Evolutionary conservation across 768 basidiomycete species (phyloP).

Genomic region (Hortiboletus campestris): DNA sequence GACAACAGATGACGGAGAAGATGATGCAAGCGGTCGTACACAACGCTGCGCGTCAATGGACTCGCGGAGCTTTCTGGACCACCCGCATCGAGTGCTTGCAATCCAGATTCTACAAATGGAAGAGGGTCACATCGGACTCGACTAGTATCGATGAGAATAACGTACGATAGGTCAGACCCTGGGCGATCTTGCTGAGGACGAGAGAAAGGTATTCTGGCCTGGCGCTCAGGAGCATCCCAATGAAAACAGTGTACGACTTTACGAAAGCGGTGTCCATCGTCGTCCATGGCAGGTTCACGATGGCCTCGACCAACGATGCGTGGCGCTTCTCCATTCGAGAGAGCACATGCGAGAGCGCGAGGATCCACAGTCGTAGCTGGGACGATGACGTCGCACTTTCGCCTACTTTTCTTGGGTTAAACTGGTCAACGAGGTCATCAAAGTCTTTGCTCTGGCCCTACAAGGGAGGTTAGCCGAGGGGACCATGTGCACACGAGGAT

Average conservation of each 20-base stretch:
- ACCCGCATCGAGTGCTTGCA: conserved; percentile 57
- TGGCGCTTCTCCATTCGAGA: conserved; percentile 85
- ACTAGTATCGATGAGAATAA: conserved; percentile 17
- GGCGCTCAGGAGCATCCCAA: conserved; percentile 89
- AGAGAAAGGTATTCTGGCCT: conserved; percentile 87
- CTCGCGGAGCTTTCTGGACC: conserved; percentile 61
- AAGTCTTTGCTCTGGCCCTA: conserved; percentile 77
- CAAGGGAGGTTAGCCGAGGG: conserved; percentile 12
- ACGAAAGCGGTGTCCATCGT: conserved; percentile 85
- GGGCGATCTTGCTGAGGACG: conserved; percentile 77
- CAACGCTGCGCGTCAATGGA: conserved; percentile 75
- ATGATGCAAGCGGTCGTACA: conserved; percentile 84
- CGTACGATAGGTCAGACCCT: conserved; percentile 88
- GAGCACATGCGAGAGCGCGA: conserved; percentile 88
- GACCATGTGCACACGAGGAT: conserved; percentile 8
- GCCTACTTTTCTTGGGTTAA: conserved; percentile 51
- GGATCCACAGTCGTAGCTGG: conserved; percentile 77
- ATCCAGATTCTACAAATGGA: conserved; percentile 57
- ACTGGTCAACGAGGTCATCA: conserved; percentile 87
- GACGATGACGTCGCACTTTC: conserved; percentile 35
- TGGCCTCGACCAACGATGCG: conserved; percentile 76
- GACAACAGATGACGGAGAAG: conserved; percentile 85
- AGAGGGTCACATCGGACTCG: conserved; percentile 3
- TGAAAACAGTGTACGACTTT: conserved; percentile 83
- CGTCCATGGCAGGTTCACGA: conserved; percentile 89